Conservation (phyloP, 306 rosid species). For the Lupinus albus region DNA sequence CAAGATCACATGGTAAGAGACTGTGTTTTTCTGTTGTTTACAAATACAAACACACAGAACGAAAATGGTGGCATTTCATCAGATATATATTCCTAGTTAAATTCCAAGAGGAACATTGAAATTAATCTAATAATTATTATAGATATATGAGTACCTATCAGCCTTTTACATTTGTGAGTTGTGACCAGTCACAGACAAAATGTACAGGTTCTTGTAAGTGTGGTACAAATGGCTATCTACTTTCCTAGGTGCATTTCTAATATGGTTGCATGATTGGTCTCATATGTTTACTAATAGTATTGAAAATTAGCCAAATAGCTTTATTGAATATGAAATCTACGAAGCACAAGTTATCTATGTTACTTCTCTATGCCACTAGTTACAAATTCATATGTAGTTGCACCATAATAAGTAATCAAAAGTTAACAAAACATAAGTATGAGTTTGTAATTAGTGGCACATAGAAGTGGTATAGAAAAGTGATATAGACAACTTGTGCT, state of each 20-base stretch:
- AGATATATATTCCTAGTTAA: slow-evolving; percentile 28
- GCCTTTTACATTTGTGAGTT: slow-evolving; percentile 30
- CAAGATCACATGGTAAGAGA: slow-evolving; percentile 38
- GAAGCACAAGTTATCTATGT: no score
- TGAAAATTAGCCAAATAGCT: slow-evolving; percentile 34
- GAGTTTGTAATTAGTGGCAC: no score
- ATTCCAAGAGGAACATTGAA: slow-evolving; percentile 22
- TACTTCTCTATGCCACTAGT: no score
- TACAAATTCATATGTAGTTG: no score
- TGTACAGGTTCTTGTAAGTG: slow-evolving; percentile 40
- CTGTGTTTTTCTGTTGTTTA: slow-evolving; percentile 35
- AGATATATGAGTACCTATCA: slow-evolving; percentile 32
- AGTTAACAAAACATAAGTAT: no score
- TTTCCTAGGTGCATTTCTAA: slow-evolving; percentile 36
- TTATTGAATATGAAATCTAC: slow-evolving; percentile 39
- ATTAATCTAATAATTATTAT: slow-evolving; percentile 27
- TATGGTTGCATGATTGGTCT: slow-evolving; percentile 39
- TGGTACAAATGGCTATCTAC: slow-evolving; percentile 31
- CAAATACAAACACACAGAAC: slow-evolving; percentile 12
- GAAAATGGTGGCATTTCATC: not conserved
- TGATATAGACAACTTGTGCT: no score
- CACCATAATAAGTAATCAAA: no score
- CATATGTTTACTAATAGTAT: slow-evolving; percentile 29
- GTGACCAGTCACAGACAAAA: slow-evolving; percentile 43
- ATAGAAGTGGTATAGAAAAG: no score